phyloP scores from a whole-genome alignment of 306 rosid genomes.

The Acacia crassicarpa region DNA sequence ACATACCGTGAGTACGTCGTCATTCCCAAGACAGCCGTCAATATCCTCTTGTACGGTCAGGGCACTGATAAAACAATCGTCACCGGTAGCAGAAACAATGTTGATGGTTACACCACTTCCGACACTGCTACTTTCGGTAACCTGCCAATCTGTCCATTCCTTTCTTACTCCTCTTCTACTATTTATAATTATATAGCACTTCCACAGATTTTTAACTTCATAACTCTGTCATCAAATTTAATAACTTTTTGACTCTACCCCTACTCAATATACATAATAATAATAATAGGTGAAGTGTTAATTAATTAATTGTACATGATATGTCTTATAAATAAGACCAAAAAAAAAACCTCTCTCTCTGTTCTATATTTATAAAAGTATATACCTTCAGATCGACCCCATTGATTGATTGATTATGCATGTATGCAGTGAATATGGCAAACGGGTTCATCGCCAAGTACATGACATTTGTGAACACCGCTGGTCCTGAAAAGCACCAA shows the following conservation, averaged over 20 bases:
- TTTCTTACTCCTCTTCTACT: background rate
- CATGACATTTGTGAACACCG: slow-evolving; percentile 58
- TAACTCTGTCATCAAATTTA: too few relatives aligned
- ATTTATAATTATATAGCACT: too few relatives aligned
- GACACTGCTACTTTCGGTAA: slow-evolving; percentile 57
- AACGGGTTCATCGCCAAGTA: slow-evolving; percentile 43
- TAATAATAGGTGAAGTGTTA: too few relatives aligned
- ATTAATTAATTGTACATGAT: too few relatives aligned
- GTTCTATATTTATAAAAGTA: too few relatives aligned
- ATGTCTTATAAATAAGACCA: too few relatives aligned
- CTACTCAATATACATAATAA: too few relatives aligned
- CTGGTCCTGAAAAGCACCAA: slow-evolving; percentile 55
- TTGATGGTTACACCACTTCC: slow-evolving; percentile 40
- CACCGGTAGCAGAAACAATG: slow-evolving; percentile 50
- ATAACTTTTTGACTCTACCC: too few relatives aligned
- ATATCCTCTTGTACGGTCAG: slow-evolving; percentile 59
- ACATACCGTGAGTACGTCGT: slow-evolving; percentile 42
- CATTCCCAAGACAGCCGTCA: slow-evolving; percentile 21
- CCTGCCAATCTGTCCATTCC: background rate
- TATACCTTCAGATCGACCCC: too few relatives aligned
- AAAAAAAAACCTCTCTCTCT: too few relatives aligned
- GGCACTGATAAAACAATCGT: slow-evolving; percentile 57
- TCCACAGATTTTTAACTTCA: too few relatives aligned
- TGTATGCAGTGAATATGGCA: slow-evolving; percentile 41
- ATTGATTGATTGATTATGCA: background rate